Evolutionary conservation across 106 monocot species (phyloP).

Genomic region (Ottelia alismoides): DNA sequence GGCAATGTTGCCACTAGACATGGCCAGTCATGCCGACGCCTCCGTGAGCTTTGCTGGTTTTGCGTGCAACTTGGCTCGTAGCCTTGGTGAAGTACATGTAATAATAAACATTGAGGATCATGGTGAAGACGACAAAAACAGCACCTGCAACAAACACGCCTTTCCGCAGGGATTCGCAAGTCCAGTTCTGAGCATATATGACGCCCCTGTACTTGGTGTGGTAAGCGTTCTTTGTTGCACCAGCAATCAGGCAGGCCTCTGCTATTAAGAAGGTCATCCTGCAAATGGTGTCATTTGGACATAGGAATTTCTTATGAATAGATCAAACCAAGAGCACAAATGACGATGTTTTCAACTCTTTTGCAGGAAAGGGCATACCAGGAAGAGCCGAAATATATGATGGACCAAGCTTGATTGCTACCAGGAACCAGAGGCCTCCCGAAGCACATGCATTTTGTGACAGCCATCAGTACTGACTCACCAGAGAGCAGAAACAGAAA

Average conservation of each 20-base stretch:
- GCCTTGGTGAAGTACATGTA: slow-evolving; percentile 93
- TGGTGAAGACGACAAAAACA: slow-evolving; percentile 82
- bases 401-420: slow-evolving; percentile 83
- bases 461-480: slow-evolving; percentile 63
- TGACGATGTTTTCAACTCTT: too few species aligned
- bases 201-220: slow-evolving; percentile 82
- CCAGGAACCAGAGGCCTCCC: slow-evolving; percentile 85
- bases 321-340: too few species aligned
- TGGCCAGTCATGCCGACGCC: slow-evolving; percentile 74
- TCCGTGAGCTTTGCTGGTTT: slow-evolving; percentile 25
- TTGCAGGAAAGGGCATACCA: slow-evolving; percentile 63
- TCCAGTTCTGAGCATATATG: slow-evolving; percentile 85
- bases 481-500: slow-evolving; percentile 78
- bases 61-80: slow-evolving; percentile 47
- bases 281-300: not conserved
- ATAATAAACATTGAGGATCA: slow-evolving; percentile 93
- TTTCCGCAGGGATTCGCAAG: slow-evolving; percentile 82
- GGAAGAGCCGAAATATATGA: slow-evolving; percentile 86
- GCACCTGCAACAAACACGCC: slow-evolving; percentile 94
- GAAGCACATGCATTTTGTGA: slow-evolving; percentile 96
- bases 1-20: too few species aligned
- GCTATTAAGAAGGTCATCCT: slow-evolving; percentile 88
- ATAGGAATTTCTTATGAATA: too few species aligned
- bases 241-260: slow-evolving; percentile 67
- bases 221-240: slow-evolving; percentile 96